Evolutionary conservation across 192 early-diverging fungal genomes (phyloP), one percentile per base, ranked within the genome.

Genomic region (Coemansia sp.): DNA sequence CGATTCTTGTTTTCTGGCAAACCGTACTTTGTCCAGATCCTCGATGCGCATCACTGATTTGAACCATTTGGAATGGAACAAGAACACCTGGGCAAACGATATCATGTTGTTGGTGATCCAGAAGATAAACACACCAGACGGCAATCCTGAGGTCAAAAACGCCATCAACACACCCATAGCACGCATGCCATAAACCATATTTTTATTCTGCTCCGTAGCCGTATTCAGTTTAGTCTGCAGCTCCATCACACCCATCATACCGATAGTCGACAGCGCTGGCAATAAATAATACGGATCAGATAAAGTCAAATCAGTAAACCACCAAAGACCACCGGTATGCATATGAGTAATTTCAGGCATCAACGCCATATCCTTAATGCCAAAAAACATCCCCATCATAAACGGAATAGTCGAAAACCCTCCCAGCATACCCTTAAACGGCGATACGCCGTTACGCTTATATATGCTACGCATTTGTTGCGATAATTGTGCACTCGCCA

Each of bases 361-460:
- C 11, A 86, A 84, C 7, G 93, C 90, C 93, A 99, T 92, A 20
- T 82, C 87, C 67, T 88, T 82, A 54, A 98, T 63, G 2, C 88
- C 95, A 65, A 94, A 86, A 64, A 96, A 99, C 77, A 94, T 90
- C 11, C 84, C 81, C 65, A 99, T 88, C 83, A 94, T 91, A 28
- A 97, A 78, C 28, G 95, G 95, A 12, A 88, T 76, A 71, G 94
- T 91, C n/a, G 90, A 39, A 59, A 93, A 41, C 8, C 88, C 87
- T 67, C 88, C 82, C 14, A 79, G 57, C 51, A 96, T 65, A 0
- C 81, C 88, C 63, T 86, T 85, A 39, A 92, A 72, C 14, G 94
- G 91, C 65, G 83, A 86, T 56, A 91, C 85, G 5, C 87, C 79
- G 66, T 86, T 85, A 52, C 85, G 79, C 68, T 86, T 88, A 71